These are phyloP conservation scores for Rehmannia glutinosa DNA, from an alignment of 257 asterid genomes.

Conservation along the genomic window DNA sequence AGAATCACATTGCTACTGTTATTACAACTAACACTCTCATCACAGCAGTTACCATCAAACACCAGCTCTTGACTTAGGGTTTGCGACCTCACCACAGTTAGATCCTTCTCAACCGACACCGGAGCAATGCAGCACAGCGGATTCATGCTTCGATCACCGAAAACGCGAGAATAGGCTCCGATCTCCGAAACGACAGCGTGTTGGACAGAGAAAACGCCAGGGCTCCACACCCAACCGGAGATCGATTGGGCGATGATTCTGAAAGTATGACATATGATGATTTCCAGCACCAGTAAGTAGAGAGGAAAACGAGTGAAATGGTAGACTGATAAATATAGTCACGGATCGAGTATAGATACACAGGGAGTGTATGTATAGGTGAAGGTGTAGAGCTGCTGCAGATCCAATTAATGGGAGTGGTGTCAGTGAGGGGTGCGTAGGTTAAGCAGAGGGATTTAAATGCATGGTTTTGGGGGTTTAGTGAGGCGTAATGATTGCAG, in stretches of 20 bases:
- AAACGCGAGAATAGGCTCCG: conserved; percentile 19
- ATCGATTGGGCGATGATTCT: conserved; percentile 51
- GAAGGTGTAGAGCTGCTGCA: conserved; percentile 43
- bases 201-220: conserved; percentile 11
- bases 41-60: conserved; percentile 25
- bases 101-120: conserved; percentile 86
- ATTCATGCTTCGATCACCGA: conserved; percentile 49
- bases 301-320: too few relatives aligned
- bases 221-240: conserved; percentile 53
- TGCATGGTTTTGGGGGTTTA: conserved; percentile 36
- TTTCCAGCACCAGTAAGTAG: conserved; percentile 5
- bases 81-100: conserved; percentile 60
- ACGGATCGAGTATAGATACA: conserved; percentile 30
- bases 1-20: conserved; percentile 20
- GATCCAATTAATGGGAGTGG: conserved; percentile 50
- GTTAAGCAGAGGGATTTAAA: conserved; percentile 45
- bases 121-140: conserved; percentile 99
- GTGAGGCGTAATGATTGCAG: conserved; percentile 44
- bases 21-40: conserved; percentile 15
- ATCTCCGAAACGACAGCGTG: conserved; percentile 27
- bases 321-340: too few relatives aligned
- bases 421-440: conserved; percentile 44
- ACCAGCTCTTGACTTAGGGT: conserved; percentile 51
- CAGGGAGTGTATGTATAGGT: conserved; percentile 28
- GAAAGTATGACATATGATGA: conserved; percentile 48